A percentile compares a stretch with the other conserved stretches of the same genome.
Evolutionary conservation across 805 yeast genomes (phyloP).

Genomic region (Kodamaea lidongshanica): DNA sequence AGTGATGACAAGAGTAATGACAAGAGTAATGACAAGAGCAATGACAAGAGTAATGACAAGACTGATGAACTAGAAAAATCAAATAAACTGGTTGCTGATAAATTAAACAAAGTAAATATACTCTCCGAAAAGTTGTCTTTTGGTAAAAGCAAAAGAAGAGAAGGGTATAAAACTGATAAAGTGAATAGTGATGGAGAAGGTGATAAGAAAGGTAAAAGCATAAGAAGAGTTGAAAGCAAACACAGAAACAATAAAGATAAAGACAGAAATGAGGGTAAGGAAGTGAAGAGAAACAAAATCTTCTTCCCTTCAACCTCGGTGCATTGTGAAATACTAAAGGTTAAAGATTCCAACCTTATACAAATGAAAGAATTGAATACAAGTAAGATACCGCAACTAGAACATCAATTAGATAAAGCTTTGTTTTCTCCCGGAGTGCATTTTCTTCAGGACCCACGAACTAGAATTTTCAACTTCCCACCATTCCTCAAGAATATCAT

Average conservation of each 20-base stretch:
- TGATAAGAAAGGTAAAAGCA: neutral
- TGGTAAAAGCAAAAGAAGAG: neutral
- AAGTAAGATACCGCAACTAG: slow-evolving; percentile 46
- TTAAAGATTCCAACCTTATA: slow-evolving; percentile 5
- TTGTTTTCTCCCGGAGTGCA: slow-evolving; percentile 81
- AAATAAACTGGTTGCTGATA: slow-evolving; percentile 1
- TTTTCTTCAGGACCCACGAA: slow-evolving; percentile 68
- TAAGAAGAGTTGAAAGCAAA: too few species aligned
- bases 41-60: neutral
- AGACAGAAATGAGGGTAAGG: neutral
- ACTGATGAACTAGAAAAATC: neutral
- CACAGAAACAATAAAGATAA: neutral
- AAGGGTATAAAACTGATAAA: slow-evolving; percentile 1
- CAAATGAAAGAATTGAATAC: slow-evolving; percentile 17
- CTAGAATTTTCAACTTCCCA: slow-evolving; percentile 64
- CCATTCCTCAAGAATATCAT: slow-evolving; percentile 55
- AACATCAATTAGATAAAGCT: slow-evolving; percentile 64
- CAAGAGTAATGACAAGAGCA: neutral
- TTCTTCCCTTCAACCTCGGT: neutral
- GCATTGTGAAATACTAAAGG: slow-evolving; percentile 2
- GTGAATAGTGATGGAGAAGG: slow-evolving; percentile 1
- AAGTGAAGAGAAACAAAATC: neutral
- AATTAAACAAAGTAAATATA: neutral
- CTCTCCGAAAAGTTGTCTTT: too few species aligned
- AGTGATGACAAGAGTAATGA: neutral